These are phyloP conservation scores for Nemophila menziesii DNA, from an alignment of 257 asterid species.

Conservation along the genomic window DNA sequence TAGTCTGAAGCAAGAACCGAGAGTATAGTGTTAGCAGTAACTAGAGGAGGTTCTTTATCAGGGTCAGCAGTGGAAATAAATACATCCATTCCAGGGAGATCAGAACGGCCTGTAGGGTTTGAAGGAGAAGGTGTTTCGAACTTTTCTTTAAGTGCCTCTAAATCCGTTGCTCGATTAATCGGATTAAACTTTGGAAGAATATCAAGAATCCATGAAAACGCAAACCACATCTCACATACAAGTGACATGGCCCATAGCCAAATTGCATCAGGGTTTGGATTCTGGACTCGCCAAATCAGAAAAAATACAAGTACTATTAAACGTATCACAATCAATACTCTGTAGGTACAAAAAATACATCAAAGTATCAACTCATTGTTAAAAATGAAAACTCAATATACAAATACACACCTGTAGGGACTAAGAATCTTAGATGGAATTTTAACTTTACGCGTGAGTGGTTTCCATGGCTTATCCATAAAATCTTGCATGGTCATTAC, in stretches of 20 bases:
- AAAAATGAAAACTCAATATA: not conserved
- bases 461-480: conserved; percentile 96
- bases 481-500: conserved; percentile 94
- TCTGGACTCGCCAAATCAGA: conserved; percentile 57
- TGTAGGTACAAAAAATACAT: conserved; percentile 13
- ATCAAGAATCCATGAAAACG: conserved; percentile 94
- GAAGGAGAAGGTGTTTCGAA: conserved; percentile 45
- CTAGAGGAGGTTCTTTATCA: conserved; percentile 90
- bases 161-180: conserved; percentile 68
- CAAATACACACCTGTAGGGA: conserved; percentile 59
- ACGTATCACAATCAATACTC: conserved; percentile 62
- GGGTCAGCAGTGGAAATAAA: conserved; percentile 96
- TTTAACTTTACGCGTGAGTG: conserved; percentile 65
- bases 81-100: conserved; percentile 82
- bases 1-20: conserved; percentile 74
- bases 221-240: conserved; percentile 89
- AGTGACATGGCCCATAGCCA: conserved; percentile 81
- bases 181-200: conserved; percentile 89
- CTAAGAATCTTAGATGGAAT: conserved; percentile 63
- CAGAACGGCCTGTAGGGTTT: conserved; percentile 78
- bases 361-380: not conserved
- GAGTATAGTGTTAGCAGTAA: conserved; percentile 76
- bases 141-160: conserved; percentile 62
- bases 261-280: conserved; percentile 79
- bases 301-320: conserved; percentile 39